Conservation (phyloP, 306 rosid genomes). For the Gynostemma pentaphyllum region DNA sequence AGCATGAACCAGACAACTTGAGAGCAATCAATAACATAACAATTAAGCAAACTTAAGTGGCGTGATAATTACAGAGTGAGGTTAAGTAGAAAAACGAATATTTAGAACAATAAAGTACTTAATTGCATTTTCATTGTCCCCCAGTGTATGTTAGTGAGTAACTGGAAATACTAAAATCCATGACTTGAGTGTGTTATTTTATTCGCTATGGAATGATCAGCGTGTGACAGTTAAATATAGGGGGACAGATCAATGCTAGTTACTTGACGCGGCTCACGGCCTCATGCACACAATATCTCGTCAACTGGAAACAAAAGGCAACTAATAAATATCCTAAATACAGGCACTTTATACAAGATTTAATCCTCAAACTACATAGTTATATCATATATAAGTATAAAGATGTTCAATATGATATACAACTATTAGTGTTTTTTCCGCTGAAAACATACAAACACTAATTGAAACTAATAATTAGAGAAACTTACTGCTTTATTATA, state of each 20-base stretch:
- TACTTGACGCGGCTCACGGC: too few species aligned
- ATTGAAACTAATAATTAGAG: too few species aligned
- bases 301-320: too few species aligned
- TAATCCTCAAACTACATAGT: not conserved
- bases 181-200: not conserved
- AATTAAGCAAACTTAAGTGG: not conserved
- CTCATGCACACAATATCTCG: too few species aligned
- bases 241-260: not conserved
- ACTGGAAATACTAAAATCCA: not conserved
- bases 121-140: not conserved
- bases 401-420: not conserved
- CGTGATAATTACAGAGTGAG: not conserved
- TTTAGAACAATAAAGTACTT: not conserved
- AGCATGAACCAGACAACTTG: not conserved
- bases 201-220: not conserved
- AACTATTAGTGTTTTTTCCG: too few species aligned
- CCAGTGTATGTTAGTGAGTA: not conserved
- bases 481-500: conserved; percentile 85
- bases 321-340: not conserved
- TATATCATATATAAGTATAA: not conserved
- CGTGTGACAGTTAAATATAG: not conserved
- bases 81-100: not conserved
- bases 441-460: too few species aligned
- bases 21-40: not conserved
- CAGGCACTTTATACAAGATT: not conserved